Base-by-base conservation (phyloP, 805 yeast species). In the Suhomyces tanzawaensis region DNA sequence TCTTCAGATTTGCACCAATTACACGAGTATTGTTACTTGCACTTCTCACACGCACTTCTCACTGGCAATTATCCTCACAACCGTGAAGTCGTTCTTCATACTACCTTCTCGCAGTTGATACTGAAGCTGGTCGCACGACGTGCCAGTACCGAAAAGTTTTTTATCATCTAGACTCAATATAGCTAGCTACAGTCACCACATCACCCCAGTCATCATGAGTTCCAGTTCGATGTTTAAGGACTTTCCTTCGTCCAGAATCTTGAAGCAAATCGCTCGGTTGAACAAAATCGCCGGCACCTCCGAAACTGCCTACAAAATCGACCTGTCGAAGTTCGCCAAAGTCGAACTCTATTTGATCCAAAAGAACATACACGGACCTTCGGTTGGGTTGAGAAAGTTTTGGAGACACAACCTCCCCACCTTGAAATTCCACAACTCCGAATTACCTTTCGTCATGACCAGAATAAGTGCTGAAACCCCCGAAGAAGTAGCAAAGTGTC, bases 341-440 rank as follows among this genome's bases (percentile, higher is more conserved):
- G 52, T 83, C 25, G 81, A 81, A 48, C 52, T 83, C 37, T 54
- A 76, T 17, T 71, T 83, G 54, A 52, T 62, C 39, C 52, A 53
- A 29, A 79, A 78, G 47, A 64, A 57, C 44, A 44, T 46, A 26
- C 55, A 53, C 37, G 57, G 55, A 28, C 83, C 85, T 1, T 80
- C 82, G 49, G 69, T 74, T 64, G 90, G 90, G 2, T 76, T 85
- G 39, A 77, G 81, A 51, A 74, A 76, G 47, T 86, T 89, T 62
- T 85, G 95, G 93, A 77, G 76, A 49, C 64, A 70, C 36, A 75
- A 79, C 61, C 66, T 89, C 40, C 95, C 93, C 18, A 79, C 89
- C 5, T 70, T 89, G 45, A 81, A 79, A 57, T 89, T 85, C 60
- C 90, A 87, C 65, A 89, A 89, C 59, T 90, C 91, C n/a, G 64